Evolutionary conservation across 345 rosid species (phyloP), one percentile per base, ranked within the genome.

Genomic region (Hevea brasiliensis): DNA sequence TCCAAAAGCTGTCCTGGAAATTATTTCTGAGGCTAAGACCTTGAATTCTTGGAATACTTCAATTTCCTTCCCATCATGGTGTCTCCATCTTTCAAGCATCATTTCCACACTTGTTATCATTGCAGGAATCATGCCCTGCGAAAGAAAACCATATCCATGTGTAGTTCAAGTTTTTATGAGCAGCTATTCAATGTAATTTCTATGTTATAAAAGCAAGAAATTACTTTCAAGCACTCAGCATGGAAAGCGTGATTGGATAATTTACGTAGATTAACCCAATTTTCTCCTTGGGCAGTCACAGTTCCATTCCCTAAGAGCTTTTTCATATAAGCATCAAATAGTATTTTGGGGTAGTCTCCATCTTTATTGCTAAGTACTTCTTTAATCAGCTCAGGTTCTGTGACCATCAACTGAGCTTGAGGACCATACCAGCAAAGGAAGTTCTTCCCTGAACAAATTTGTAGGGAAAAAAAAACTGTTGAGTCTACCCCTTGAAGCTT

Each of bases 211-310:
- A 17, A 32, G 1, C 29, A 32, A 40, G n/a, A 71, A 23, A 1
- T 13, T 77, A 82, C 86, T 64, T 74, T 84, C 70, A 88, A 76
- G 79, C 76, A 55, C 27, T 88, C 83, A 3, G 81, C 79, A 76
- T 82, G 85, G 70, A 88, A 88, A 51, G 84, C 85, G 23, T 78
- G 77, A 64, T 79, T 84, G 35, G 89, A 85, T 32, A 85, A 67
- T 76, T 83, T 85, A 32, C 85, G 84, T 21, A 68, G 68, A 71
- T 63, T 85, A 1, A 8, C 48, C 87, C 91, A 88, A 80, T 84
- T 85, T n/a, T 74, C 71, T 14, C 86, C 84, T 57, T 32, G 24
- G 0, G 84, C 26, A 2, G 74, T 9, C 26, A 73, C 78, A 10
- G 83, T 79, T 8, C 88, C 89, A 44, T 86, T 80, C 0, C 91